These are phyloP conservation scores for Botrytis tulipae DNA, from an alignment of 2,329 filamentous ascomycete genomes.

Conservation along the genomic window DNA sequence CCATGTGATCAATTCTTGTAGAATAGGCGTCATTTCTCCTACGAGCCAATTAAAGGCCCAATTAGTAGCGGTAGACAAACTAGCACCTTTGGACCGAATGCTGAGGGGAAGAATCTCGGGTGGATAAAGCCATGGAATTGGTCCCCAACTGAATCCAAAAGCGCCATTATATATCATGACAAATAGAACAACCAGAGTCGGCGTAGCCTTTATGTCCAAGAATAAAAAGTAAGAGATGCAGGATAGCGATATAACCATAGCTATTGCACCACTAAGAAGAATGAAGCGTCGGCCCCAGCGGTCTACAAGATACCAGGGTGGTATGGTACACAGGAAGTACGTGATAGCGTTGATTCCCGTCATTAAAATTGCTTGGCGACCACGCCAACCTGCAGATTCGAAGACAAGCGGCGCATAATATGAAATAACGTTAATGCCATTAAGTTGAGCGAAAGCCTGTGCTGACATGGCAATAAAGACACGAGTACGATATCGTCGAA, in stretches of 20 bases:
- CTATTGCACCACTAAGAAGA: constrained; percentile 81
- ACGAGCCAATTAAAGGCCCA: constrained; percentile 99
- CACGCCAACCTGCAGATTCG: constrained; percentile 92
- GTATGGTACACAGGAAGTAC: constrained; percentile 88
- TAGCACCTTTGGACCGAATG: constrained; percentile 95
- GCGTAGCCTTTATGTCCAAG: constrained; percentile 76
- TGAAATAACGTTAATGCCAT: constrained; percentile 99
- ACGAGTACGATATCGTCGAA: constrained; percentile 83
- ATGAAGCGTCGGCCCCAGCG: constrained; percentile 86
- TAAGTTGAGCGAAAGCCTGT: constrained; percentile 90
- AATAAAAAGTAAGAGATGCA: constrained; percentile 94
- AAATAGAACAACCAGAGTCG: constrained; percentile 82
- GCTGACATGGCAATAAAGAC: constrained; percentile 99
- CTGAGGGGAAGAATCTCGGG: constrained; percentile 97
- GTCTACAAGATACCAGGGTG: constrained; percentile 96
- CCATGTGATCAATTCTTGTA: constrained; percentile 92
- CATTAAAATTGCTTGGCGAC: constrained; percentile 90
- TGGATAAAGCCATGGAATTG: constrained; percentile 96
- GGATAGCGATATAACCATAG: constrained; percentile 86
- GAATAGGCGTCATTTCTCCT: constrained; percentile 87
- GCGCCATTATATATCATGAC: constrained; percentile 99
- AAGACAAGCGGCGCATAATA: constrained; percentile 98
- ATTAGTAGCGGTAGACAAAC: constrained; percentile 91
- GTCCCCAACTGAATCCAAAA: constrained; percentile 96
- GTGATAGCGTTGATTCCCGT: constrained; percentile 93